These are phyloP conservation scores for Saturnispora bothae DNA, from an alignment of 805 yeast genomes.

Conservation along the genomic window DNA sequence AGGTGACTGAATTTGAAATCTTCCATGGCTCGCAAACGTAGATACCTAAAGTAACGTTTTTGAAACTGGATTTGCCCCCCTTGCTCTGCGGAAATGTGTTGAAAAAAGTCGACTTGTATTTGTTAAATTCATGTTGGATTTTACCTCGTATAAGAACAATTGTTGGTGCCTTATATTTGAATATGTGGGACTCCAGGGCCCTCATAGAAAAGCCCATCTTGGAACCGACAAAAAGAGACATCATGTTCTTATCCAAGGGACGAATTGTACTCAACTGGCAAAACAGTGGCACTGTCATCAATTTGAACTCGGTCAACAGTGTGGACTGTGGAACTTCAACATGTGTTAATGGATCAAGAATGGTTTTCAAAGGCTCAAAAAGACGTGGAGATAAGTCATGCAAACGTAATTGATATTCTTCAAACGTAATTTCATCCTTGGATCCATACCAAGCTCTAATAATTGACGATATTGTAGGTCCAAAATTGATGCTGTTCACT, in stretches of 20 bases:
- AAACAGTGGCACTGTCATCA: conserved; percentile 30
- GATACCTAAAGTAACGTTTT: conserved; percentile 13
- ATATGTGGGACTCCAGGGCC: conserved; percentile 70
- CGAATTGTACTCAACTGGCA: conserved; percentile 30
- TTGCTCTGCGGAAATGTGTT: conserved; percentile 18
- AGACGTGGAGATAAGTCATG: conserved; percentile 31
- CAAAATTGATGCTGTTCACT: conserved; percentile 5
- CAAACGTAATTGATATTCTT: neutral
- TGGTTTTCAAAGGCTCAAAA: conserved; percentile 33
- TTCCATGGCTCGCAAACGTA: conserved; percentile 52
- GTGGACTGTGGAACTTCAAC: neutral
- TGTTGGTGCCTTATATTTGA: conserved; percentile 88
- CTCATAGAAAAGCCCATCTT: conserved; percentile 81
- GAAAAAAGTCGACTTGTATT: conserved; percentile 33
- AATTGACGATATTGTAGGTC: conserved; percentile 1
- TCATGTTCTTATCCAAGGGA: conserved; percentile 37
- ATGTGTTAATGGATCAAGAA: conserved; percentile 30
- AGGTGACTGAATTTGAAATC: conserved; percentile 54
- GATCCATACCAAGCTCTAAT: neutral
- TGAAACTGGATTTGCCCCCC: neutral
- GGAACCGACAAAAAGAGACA: conserved; percentile 61
- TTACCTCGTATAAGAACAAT: conserved; percentile 61
- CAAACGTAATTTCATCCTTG: neutral
- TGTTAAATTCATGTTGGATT: conserved; percentile 38
- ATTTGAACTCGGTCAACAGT: conserved; percentile 21